Base-by-base conservation (phyloP, 495 filamentous ascomycete genomes). In the Usnea hakonensis region DNA sequence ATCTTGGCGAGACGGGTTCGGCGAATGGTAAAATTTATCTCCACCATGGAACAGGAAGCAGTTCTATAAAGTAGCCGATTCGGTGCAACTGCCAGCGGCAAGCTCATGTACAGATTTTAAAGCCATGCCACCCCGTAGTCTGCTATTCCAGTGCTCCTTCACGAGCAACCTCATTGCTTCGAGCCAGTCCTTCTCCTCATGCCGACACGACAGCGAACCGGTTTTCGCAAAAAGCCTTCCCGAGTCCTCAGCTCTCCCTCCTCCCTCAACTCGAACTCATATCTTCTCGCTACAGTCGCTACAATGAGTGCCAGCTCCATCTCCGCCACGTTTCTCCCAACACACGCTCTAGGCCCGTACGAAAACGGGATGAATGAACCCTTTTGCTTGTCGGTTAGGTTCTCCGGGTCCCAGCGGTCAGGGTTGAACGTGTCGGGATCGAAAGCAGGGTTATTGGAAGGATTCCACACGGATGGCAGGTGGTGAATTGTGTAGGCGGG, bases 201-300 rank as follows among this genome's bases (percentile, higher is more conserved):
- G 38, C 86, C 91, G 63, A 95, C 86, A 60, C 80, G 73, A 73
- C 92, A 75, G 21, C 81, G 86, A 55, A 95, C 68, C 16, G 91
- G 91, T 82, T 96, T 96, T 70, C 91, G 79, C 75, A 96, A 76
- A 75, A 96, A 96, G 0, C 91, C 91, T 77, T 96, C 91, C 48
- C 86, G 77, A 0, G 89, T 94, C 72, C 90, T 80, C 85, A 95
- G 81, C 33, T 74, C 75, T 5, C 82, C 81, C 5, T 16, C 4
- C 77, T 94, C 88, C 67, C 85, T 72, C 48, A 93, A 70, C 66
- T 83, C 78, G 68, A 93, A 91, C 33, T 90, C 85, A 69, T 89
- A 96, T 58, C 88, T 73, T 33, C 84, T 73, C 71, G 88, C 89
- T 70, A 92, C 88, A 19, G 88, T 90, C 4, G 81, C 82, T 43